Evolutionary conservation across 495 filamentous ascomycete genomes (phyloP).

Genomic region (Penicillium bialowiezense): DNA sequence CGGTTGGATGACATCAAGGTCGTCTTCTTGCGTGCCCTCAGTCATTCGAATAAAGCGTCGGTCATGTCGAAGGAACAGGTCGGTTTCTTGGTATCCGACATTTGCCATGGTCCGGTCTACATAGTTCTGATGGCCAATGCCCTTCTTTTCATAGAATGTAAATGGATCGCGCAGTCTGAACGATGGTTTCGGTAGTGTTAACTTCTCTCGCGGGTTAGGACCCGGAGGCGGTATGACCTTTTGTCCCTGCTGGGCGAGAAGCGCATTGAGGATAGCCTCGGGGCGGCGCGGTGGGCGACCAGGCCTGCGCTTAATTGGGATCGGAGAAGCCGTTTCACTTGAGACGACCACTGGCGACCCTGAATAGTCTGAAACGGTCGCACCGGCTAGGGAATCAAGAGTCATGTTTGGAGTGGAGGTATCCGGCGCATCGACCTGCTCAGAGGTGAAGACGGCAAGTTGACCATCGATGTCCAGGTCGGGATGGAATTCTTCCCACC

Average conservation of each 20-base stretch:
- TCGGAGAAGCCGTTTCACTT: conserved; percentile 28
- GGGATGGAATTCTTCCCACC: conserved; percentile 96
- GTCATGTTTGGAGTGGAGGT: conserved; percentile 35
- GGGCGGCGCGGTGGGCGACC: conserved; percentile 61
- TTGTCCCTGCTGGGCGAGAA: conserved; percentile 55
- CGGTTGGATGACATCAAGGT: conserved; percentile 63
- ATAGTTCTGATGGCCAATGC: conserved; percentile 59
- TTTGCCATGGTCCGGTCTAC: conserved; percentile 92
- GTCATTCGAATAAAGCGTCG: conserved; percentile 72
- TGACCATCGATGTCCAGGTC: conserved; percentile 82
- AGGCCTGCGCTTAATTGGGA: conserved; percentile 55
- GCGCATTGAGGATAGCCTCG: conserved; percentile 58
- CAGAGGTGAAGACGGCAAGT: conserved; percentile 73
- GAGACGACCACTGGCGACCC: conserved; percentile 12
- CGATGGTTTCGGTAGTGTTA: conserved; percentile 63
- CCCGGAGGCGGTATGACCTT: conserved; percentile 61
- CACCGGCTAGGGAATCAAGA: conserved; percentile 27
- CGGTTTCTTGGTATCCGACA: conserved; percentile 92
- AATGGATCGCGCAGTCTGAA: conserved; percentile 59
- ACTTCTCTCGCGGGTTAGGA: conserved; percentile 62
- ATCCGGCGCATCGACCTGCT: conserved; percentile 72
- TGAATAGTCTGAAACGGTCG: conserved; percentile 9
- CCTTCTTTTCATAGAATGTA: conserved; percentile 58
- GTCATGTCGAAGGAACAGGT: conserved; percentile 76
- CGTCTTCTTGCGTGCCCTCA: conserved; percentile 79